Base-by-base conservation (phyloP, 2,329 filamentous ascomycete species). In the Purpureocillium takamizusanense region DNA sequence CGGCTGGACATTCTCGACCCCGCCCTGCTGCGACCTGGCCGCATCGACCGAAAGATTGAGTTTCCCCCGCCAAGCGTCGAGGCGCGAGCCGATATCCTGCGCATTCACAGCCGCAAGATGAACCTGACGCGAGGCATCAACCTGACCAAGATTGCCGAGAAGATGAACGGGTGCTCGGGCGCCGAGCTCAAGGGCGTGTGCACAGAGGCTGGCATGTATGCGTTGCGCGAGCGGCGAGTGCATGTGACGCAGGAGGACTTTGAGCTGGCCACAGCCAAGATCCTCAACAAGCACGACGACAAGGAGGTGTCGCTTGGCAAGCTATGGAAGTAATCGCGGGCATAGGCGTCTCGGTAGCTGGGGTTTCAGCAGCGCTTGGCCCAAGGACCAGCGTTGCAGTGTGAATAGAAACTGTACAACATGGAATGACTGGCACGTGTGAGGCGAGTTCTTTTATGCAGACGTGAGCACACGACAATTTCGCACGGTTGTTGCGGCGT, bases 231-330 rank as follows among this genome's bases (percentile, higher is more conserved):
- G 69, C 76, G 92, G 58, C 81, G 92, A 66, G 90, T 98, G 42
- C 92, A 98, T 62, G 92, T 98, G 49, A 98, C 92, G 29, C 92
- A 98, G 63, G 92, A 98, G 66, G 92, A 98, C 66, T 98, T 98
- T 61, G 92, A 98, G 62, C 75, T 98, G 46, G 92, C 92, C 27
- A 98, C 92, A 7, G 92, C 92, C 60, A 98, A 98, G 84, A 90
- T 98, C 44, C 76, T 98, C 60, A 97, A 98, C 78, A 97, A 95
- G 76, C 92, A 97, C 62, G 92, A 97, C 57, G 92, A 98, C 65
- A 97, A 97, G 76, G 89, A 95, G 62, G 85, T 88, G 52, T 88
- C 83, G 57, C 71, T 94, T 54, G 84, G 83, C 59, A 94, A 94
- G 69, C 70, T 94, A 55, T 94, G 68, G 66, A 68, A 68, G 55